Base-by-base conservation (phyloP, 768 basidiomycete genomes). In the Paxillus involutus region DNA sequence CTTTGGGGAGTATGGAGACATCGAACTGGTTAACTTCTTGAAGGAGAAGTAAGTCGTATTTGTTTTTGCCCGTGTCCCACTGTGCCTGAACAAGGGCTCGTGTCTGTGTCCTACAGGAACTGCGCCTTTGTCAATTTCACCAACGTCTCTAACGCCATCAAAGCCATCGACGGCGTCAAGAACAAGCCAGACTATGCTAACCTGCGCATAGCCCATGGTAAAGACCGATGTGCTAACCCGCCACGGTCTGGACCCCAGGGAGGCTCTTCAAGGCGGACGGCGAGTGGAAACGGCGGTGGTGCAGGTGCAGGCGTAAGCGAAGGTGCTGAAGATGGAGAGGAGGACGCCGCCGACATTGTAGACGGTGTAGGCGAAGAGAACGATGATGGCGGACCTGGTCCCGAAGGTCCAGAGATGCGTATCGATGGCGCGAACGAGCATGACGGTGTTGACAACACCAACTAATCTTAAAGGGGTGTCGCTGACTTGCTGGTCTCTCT, bases 101-200 rank as follows among this genome's bases (percentile, higher is more conserved):
- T 37, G 1, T 40, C 3, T 6, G n/a, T 46, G 29, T 49, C 33
- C 42, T 56, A 13, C 21, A 94, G 91, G 82, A 93, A 94, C 74
- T 95, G 94, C 68, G 93, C 92, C 30, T 99, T 94, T 67, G 88
- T 94, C 64, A 97, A 96, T 76, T 96, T 94, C 62, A 96, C 94
- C 33, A 94, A 94, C 74, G 85, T 97, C 60, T 86, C 88, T 47
- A 95, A 95, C 66, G 94, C 94, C 12, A 94, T 94, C 79, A 98
- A 98, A 77, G 94, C 96, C 17, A 95, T 98, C 64, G 96, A 98
- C 53, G 89, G 87, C 8, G 83, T 97, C 72, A 96, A 96, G 82
- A 83, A 79, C 66, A 91, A 93, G 67, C 83, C 91, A 2, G 95
- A 98, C 66, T 98, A 98, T 66, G 78, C 83, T 16, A 87, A 86